Evolutionary conservation across 192 early-diverging fungal genomes (phyloP), one percentile per base, ranked within the genome.

Genomic region (Coemansia sp.): DNA sequence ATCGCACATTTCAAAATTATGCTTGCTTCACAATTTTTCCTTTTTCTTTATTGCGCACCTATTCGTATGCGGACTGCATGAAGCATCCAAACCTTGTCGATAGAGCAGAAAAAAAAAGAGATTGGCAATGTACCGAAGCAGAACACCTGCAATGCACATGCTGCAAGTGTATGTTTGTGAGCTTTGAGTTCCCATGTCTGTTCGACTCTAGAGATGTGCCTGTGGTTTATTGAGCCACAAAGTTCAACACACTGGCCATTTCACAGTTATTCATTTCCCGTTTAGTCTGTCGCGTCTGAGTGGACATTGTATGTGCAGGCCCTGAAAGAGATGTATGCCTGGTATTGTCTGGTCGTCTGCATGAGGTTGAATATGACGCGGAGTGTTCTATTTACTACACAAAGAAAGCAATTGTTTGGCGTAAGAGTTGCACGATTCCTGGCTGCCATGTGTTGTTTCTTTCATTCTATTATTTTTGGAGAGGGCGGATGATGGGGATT

Each of bases 121-220:
- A 45, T 45, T 45, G 44, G 44, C 44, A 45, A 45, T 18, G 48
- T 50, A 50, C 48, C 48, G 48, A 54, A 54, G 15, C 52, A 54
- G 52, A 12, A 15, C 26, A 23, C 10, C 52, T 54, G 52, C 52
- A 54, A 54, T 54, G 52, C 52, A 54, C 26, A 54, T 54, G 19
- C 52, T 7, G 6, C 13, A 50, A 50, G 18, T n/a, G 18, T 50
- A 1, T n/a, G 13, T 11, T 50, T 50, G 48, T 50, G 48, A 12
- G 48, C 32, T 50, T 50, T 18, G 18, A n/a, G n/a, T 50, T 50
- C 48, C 16, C 18, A n/a, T 50, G 48, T 50, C 16, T 18, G 7
- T 50, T 50, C 32, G 32, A 32, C 32, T 32, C 32, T 32, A 32
- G 1, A 32, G 32, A 32, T 32, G 32, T 2, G 32, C 32, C 32